Evolutionary conservation across 2,329 filamentous ascomycete species (phyloP).

Genomic region (Proliferodiscus dingleyae): DNA sequence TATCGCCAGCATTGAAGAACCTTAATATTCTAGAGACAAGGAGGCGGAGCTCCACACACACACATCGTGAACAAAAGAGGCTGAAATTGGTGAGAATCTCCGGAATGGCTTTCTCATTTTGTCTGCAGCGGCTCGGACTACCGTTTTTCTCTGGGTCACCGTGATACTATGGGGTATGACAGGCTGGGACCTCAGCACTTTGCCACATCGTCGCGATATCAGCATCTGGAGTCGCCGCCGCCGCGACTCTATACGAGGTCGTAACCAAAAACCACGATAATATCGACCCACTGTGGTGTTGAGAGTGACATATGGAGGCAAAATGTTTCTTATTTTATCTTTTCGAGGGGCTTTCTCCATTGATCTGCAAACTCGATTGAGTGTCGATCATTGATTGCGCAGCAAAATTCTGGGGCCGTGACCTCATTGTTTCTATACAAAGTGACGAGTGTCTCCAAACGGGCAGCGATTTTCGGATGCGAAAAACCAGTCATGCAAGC

Average conservation of each 20-base stretch:
- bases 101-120: too few species aligned
- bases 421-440: conserved; percentile 14
- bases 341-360: neutral
- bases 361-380: conserved; percentile 12
- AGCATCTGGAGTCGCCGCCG: too few species aligned
- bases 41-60: neutral
- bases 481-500: neutral
- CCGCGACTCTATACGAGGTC: too few species aligned
- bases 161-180: too few species aligned
- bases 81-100: too few species aligned
- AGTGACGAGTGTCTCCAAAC: neutral
- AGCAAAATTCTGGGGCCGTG: conserved; percentile 2
- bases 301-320: neutral
- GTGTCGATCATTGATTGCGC: conserved; percentile 5
- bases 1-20: neutral
- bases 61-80: neutral
- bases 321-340: neutral
- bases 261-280: too few species aligned
- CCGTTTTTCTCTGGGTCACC: too few species aligned
- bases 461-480: conserved; percentile 1
- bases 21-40: too few species aligned
- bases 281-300: neutral
- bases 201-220: too few species aligned
- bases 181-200: too few species aligned
- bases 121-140: too few species aligned